Conservation (phyloP, 495 filamentous ascomycete species). For the Chaetomium fimeti region DNA sequence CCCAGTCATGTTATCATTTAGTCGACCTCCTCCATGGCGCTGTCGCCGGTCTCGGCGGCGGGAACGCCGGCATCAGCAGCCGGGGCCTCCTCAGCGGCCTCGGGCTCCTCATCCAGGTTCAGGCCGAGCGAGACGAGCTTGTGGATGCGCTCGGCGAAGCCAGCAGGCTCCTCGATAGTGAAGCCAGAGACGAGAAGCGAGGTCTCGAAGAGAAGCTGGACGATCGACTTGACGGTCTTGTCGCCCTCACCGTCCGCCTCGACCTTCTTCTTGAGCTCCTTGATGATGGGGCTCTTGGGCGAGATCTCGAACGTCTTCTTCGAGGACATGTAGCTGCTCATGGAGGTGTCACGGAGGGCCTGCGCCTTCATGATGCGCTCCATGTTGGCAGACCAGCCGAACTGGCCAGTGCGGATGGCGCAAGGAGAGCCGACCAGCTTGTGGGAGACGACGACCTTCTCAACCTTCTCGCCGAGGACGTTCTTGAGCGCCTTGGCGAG, state of each 20-base stretch:
- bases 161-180: conserved; percentile 97
- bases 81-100: conserved; percentile 64
- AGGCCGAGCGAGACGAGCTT: conserved; percentile 95
- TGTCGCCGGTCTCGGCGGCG: conserved; percentile 57
- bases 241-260: conserved; percentile 96
- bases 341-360: conserved; percentile 98
- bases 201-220: conserved; percentile 96
- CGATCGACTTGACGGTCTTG: conserved; percentile 97
- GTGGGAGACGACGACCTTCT: conserved; percentile 99
- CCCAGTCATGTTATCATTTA: conserved; percentile 45
- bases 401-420: conserved; percentile 99
- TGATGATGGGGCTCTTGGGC: conserved; percentile 95
- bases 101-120: conserved; percentile 88
- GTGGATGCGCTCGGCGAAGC: conserved; percentile 98
- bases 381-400: conserved; percentile 99
- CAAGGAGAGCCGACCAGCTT: conserved; percentile 95
- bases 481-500: conserved; percentile 98
- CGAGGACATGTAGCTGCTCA: conserved; percentile 99
- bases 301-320: conserved; percentile 99
- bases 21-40: conserved; percentile 68
- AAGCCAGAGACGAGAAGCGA: conserved; percentile 97
- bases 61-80: conserved; percentile 47
- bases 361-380: conserved; percentile 99
- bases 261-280: conserved; percentile 98
- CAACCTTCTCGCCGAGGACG: conserved; percentile 97